A percentile compares a stretch with the other conserved stretches of the same genome.
Evolutionary conservation across 192 early-diverging fungal species (phyloP).

Genomic region (Diversispora eburnea): DNA sequence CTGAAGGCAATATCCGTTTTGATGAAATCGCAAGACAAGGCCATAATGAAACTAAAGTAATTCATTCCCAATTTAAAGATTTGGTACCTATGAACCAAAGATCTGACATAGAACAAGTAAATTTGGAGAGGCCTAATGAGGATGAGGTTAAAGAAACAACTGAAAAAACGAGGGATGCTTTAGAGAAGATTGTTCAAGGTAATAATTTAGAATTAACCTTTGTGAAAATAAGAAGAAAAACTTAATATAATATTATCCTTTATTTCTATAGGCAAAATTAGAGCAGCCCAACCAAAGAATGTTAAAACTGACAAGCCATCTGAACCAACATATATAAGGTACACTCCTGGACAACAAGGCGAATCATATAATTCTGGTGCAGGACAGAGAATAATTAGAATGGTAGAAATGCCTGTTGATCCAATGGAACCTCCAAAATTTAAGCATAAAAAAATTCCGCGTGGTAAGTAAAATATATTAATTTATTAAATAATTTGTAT

Average conservation of each 20-base stretch:
- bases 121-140: constrained; percentile 70
- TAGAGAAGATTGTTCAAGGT: constrained; percentile 84
- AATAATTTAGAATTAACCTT: neutral
- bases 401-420: constrained; percentile 93
- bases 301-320: constrained; percentile 48
- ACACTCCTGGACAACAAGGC: constrained; percentile 80
- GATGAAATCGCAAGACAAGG: constrained; percentile 85
- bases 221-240: neutral
- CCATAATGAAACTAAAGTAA: constrained; percentile 58
- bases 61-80: constrained; percentile 85
- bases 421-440: constrained; percentile 95
- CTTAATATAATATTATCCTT: neutral
- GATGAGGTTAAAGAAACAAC: constrained; percentile 76
- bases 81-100: constrained; percentile 69
- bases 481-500: neutral
- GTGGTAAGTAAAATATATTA: constrained; percentile 30
- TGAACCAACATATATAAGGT: constrained; percentile 83
- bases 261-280: constrained; percentile 55
- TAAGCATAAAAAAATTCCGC: constrained; percentile 87
- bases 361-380: constrained; percentile 69
- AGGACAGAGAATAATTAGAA: constrained; percentile 85
- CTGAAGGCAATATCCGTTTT: constrained; percentile 83
- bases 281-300: constrained; percentile 58
- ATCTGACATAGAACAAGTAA: constrained; percentile 64
- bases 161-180: constrained; percentile 82